A percentile compares a stretch with the other conserved stretches of the same genome.
Conservation (phyloP, 2,329 filamentous ascomycete genomes). For the Calonectria henricotiae region DNA sequence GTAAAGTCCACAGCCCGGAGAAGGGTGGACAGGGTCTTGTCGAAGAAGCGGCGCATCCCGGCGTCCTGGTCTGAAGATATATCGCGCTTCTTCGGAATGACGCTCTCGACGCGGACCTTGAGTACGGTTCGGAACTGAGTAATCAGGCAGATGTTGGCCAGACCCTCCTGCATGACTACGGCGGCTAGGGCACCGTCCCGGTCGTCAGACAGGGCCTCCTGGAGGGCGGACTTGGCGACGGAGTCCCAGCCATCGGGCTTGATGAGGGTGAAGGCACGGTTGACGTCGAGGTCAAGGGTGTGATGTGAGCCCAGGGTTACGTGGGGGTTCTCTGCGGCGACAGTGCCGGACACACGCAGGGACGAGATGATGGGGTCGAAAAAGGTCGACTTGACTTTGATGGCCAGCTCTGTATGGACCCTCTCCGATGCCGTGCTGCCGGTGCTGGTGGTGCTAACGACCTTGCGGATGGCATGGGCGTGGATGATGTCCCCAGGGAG, state of each 20-base stretch:
- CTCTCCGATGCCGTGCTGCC: constrained; percentile 69
- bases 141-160: constrained; percentile 87
- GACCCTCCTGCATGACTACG: constrained; percentile 92
- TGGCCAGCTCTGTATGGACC: constrained; percentile 72
- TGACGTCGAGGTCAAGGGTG: constrained; percentile 85
- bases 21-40: constrained; percentile 82
- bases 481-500: constrained; percentile 68
- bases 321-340: constrained; percentile 69
- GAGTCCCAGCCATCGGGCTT: constrained; percentile 92
- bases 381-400: constrained; percentile 72
- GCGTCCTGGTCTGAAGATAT: constrained; percentile 78
- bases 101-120: constrained; percentile 74
- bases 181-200: constrained; percentile 88
- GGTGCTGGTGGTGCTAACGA: constrained; percentile 65
- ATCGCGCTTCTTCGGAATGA: constrained; percentile 78
- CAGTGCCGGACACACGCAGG: constrained; percentile 71
- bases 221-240: constrained; percentile 83
- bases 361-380: constrained; percentile 72
- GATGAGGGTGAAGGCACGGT: constrained; percentile 89
- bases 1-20: constrained; percentile 84
- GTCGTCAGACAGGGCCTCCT: constrained; percentile 84
- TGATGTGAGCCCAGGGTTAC: constrained; percentile 72
- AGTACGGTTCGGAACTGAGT: constrained; percentile 85
- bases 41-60: constrained; percentile 82
- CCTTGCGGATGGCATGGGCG: constrained; percentile 72